Evolutionary conservation across 306 rosid species (phyloP), one percentile per base, ranked within the genome.

Genomic region (Parietaria judaica): DNA sequence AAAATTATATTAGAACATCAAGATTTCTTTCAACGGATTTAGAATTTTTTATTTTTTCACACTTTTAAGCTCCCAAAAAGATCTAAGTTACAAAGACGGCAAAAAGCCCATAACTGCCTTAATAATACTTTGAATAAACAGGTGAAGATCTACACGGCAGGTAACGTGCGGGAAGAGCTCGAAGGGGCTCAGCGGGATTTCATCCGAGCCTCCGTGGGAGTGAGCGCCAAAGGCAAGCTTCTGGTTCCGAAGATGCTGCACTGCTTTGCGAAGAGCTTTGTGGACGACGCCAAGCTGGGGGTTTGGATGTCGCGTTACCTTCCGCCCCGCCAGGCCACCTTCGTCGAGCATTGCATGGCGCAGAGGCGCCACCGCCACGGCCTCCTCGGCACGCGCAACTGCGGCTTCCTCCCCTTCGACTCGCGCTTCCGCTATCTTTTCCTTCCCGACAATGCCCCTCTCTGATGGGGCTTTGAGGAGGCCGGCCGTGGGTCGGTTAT

Each of bases 261-360:
- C 65, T 78, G 83, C 69, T 83, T 80, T 47, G 85, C 89, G 67
- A 86, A 85, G 68, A 71, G 77, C 64, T 75, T 69, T 12, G 84
- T 80, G 60, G 86, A 80, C 61, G 88, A 85, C 64, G 67, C 84
- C 11, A 78, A 79, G 49, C 63, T 86, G 74, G 94, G 84, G 14
- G 83, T 83, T 14, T 86, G 94, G 94, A 83, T 86, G 64, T 83
- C 79, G 4, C 86, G 74, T 63, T 86, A 80, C 73, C 94, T 85
- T 59, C 94, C 86, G 0, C 78, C 88, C 15, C 78, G 58, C 51
- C 94, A 85, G 64, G 86, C 94, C 34, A 70, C 84, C 13, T 82
- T 80, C 67, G 89, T 83, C 36, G 84, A 83, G 61, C 89, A 79
- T 50, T 83, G 89, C 70, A 76, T 83, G 60, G 78, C 89, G 10